These are phyloP conservation scores for Mikania micrantha DNA, from an alignment of 129 eudicot genomes.

Conservation along the genomic window DNA sequence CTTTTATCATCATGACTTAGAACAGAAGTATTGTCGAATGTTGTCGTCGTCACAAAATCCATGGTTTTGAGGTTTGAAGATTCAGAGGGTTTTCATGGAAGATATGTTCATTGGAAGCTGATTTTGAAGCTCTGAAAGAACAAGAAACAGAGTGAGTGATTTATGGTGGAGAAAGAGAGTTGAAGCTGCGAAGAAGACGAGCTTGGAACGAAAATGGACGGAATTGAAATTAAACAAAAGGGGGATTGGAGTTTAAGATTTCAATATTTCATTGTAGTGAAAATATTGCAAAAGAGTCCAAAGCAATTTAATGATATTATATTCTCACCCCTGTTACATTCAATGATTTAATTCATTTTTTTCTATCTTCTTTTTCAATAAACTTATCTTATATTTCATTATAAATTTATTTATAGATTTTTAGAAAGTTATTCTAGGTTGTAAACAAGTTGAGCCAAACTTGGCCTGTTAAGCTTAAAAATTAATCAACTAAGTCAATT, in stretches of 20 bases:
- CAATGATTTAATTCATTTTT: too few relatives aligned
- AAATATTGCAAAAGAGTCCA: constrained; percentile 7
- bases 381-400: too few relatives aligned
- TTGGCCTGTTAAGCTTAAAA: too few relatives aligned
- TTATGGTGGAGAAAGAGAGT: constrained; percentile 18
- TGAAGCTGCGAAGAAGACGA: constrained; percentile 34
- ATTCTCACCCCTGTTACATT: too few relatives aligned
- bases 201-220: constrained; percentile 10
- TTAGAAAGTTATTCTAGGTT: too few relatives aligned
- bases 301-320: not conserved
- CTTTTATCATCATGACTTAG: constrained; percentile 10
- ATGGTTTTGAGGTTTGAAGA: constrained; percentile 15
- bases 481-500: too few relatives aligned
- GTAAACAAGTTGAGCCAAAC: too few relatives aligned
- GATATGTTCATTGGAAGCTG: constrained; percentile 27
- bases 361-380: too few relatives aligned
- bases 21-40: constrained; percentile 11
- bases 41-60: constrained; percentile 45
- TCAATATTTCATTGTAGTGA: constrained; percentile 2
- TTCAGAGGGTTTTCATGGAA: constrained; percentile 22
- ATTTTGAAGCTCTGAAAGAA: constrained; percentile 1
- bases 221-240: constrained; percentile 7
- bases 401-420: too few relatives aligned
- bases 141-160: not conserved
- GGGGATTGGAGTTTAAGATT: constrained; percentile 30